A percentile compares a stretch with the other conserved stretches of the same genome.
Evolutionary conservation across 805 yeast species (phyloP).

Genomic region (Vanderwaltozyma verrucispora): DNA sequence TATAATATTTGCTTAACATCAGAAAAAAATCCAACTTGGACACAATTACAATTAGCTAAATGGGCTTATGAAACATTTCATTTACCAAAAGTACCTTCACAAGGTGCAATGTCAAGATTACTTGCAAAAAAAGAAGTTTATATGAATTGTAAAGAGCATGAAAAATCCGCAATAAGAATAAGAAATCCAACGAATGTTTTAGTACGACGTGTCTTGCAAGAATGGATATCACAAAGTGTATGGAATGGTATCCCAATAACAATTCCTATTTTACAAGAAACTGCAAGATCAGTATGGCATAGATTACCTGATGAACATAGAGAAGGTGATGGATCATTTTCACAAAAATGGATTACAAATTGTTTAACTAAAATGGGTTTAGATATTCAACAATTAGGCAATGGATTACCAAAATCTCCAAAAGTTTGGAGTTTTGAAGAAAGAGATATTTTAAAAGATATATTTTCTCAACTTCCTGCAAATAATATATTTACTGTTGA

Average conservation of each 20-base stretch:
- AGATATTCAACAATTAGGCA: conserved; percentile 37
- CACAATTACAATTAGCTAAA: conserved; percentile 50
- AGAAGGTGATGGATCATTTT: conserved; percentile 57
- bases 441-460: conserved; percentile 36
- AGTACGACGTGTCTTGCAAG: conserved; percentile 49
- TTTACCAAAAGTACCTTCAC: conserved; percentile 46
- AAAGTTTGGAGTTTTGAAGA: conserved; percentile 57
- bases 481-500: conserved; percentile 49
- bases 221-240: conserved; percentile 57
- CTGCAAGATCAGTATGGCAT: conserved; percentile 57
- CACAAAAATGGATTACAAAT: conserved; percentile 47
- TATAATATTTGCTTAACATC: conserved; percentile 59
- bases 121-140: conserved; percentile 43
- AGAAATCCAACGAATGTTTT: conserved; percentile 46
- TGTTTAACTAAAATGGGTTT: conserved; percentile 40
- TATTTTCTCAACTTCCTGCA: conserved; percentile 37
- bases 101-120: conserved; percentile 55
- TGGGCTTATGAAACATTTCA: conserved; percentile 54
- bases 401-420: conserved; percentile 35
- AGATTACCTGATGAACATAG: conserved; percentile 42
- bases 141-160: conserved; percentile 34
- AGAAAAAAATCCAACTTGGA: conserved; percentile 58
- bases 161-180: conserved; percentile 36
- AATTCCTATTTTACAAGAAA: conserved; percentile 50
- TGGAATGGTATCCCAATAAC: conserved; percentile 61